Evolutionary conservation across 768 basidiomycete genomes (phyloP), one percentile per base, ranked within the genome.

Genomic region (Suillus plorans): DNA sequence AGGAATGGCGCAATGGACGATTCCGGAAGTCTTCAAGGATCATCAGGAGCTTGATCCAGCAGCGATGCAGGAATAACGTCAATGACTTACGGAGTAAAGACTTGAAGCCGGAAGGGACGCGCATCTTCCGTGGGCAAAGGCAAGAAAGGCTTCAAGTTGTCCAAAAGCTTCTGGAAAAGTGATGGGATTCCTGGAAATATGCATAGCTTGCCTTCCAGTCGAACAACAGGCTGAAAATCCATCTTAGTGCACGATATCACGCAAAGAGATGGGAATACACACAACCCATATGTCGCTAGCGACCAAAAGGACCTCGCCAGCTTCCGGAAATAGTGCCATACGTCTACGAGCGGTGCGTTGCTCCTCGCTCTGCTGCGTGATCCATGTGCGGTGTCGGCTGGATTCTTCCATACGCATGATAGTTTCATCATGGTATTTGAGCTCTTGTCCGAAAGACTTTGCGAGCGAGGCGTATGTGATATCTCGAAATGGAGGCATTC

Each of bases 391-490:
- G 53, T 85, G 79, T 62, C 82, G 86, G 66, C 78, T 82, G 74
- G 87, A 81, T 20, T 84, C 86, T 44, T 76, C 80, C 88, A 97
- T 91, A 7, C 95, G 86, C 3, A 77, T 69, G 10, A 94, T 80
- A 0, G 93, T 95, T 69, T 97, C 95, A 8, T 84, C 70, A 74
- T 97, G 85, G 71, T 96, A 86, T 49, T 77, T 80, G 25, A 96
- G 87, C 0, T 80, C 79, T 66, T 90, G 87, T 56, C 78, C 52
- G 79, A 99, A 99, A 0, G 96, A 91, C 70, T 87, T 90, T 7
- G 91, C 94, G 28, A 99, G 86, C 2, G 92, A 92, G 6, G 85
- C 83, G 69, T 97, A 97, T 6, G 95, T 97, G 72, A 97, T 97
- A 72, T 95, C 93, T 90, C 70, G 25, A 49, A 18, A 36, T n/a